Evolutionary conservation across 495 filamentous ascomycete genomes (phyloP).

Genomic region (Tuber brumale): DNA sequence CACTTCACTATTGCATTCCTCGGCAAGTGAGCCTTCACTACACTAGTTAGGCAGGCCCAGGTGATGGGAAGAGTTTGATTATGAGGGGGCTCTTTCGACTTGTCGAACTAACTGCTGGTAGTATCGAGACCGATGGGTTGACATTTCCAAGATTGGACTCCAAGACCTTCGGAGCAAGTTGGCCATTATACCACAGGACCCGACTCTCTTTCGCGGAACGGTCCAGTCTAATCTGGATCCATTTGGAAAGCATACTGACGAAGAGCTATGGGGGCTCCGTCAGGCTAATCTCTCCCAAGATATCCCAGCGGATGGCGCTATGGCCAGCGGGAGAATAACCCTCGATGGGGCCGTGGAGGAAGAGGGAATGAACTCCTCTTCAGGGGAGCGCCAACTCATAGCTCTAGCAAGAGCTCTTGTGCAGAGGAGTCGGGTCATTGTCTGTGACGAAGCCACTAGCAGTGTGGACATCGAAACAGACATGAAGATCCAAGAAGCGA

Average conservation of each 20-base stretch:
- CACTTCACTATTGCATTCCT: too few relatives aligned
- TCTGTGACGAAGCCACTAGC: conserved; percentile 92
- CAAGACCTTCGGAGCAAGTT: conserved; percentile 80
- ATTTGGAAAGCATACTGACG: conserved; percentile 78
- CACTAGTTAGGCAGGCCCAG: too few relatives aligned
- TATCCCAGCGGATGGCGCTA: conserved; percentile 41
- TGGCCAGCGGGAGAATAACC: conserved; percentile 55
- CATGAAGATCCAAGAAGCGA: conserved; percentile 86
- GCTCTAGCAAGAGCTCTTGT: conserved; percentile 86
- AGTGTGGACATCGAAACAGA: conserved; percentile 95
- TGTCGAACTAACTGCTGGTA: conserved; percentile 74
- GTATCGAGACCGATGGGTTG: conserved; percentile 82
- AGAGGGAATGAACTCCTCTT: conserved; percentile 89
- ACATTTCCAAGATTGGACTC: conserved; percentile 78
- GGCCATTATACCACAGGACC: conserved; percentile 94
- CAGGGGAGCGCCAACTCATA: conserved; percentile 96
- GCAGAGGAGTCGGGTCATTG: conserved; percentile 77
- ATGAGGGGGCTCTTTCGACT: conserved; percentile 90
- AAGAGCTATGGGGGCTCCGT: conserved; percentile 78
- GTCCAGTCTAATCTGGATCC: conserved; percentile 88
- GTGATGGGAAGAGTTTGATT: conserved; percentile 90
- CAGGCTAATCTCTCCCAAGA: conserved; percentile 69
- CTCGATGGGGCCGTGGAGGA: conserved; percentile 84
- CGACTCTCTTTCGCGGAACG: conserved; percentile 87
- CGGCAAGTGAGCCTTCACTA: too few relatives aligned